phyloP scores from a whole-genome alignment of 2,329 filamentous ascomycete genomes.

The Geosmithia flava region DNA sequence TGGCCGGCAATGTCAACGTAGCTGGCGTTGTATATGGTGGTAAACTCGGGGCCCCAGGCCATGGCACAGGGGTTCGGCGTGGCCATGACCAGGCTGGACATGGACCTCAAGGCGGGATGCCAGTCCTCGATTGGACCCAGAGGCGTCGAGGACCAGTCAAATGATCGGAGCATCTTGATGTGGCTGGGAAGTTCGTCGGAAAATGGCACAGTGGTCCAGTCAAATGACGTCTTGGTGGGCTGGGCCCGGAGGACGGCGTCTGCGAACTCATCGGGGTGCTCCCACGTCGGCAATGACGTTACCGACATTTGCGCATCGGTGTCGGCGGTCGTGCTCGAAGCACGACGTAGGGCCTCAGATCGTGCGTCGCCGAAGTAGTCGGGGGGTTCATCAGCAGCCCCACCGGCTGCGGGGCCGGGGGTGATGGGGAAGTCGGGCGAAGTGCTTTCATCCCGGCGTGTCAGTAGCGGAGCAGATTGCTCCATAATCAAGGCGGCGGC shows the following conservation, averaged over 20 bases:
- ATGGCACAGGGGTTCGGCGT: slow-evolving; percentile 63
- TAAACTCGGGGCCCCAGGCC: slow-evolving; percentile 65
- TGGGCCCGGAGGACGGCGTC: slow-evolving; percentile 25
- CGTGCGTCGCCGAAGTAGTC: slow-evolving; percentile 30
- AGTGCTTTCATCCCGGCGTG: neutral
- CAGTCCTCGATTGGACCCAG: slow-evolving; percentile 67
- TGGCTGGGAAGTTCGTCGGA: slow-evolving; percentile 54
- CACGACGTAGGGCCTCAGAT: slow-evolving; percentile 1
- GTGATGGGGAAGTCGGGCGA: slow-evolving; percentile 23
- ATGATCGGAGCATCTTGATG: slow-evolving; percentile 57
- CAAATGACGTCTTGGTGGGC: slow-evolving; percentile 44
- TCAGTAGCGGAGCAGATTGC: slow-evolving; percentile 1
- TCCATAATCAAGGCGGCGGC: slow-evolving; percentile 7
- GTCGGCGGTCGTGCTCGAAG: slow-evolving; percentile 1
- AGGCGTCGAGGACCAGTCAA: slow-evolving; percentile 62
- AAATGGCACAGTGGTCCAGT: slow-evolving; percentile 66
- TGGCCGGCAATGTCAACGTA: slow-evolving; percentile 60
- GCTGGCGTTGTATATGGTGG: slow-evolving; percentile 62
- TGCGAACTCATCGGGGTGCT: slow-evolving; percentile 28
- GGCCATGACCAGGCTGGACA: slow-evolving; percentile 75
- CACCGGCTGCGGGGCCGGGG: slow-evolving; percentile 9
- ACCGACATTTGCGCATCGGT: neutral
- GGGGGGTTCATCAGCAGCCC: slow-evolving; percentile 9
- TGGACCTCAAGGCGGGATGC: slow-evolving; percentile 58
- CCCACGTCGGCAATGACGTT: slow-evolving; percentile 4